A percentile compares a stretch with the other conserved stretches of the same genome.
phyloP scores from a whole-genome alignment of 345 rosid species.

The Clausena lansium region DNA sequence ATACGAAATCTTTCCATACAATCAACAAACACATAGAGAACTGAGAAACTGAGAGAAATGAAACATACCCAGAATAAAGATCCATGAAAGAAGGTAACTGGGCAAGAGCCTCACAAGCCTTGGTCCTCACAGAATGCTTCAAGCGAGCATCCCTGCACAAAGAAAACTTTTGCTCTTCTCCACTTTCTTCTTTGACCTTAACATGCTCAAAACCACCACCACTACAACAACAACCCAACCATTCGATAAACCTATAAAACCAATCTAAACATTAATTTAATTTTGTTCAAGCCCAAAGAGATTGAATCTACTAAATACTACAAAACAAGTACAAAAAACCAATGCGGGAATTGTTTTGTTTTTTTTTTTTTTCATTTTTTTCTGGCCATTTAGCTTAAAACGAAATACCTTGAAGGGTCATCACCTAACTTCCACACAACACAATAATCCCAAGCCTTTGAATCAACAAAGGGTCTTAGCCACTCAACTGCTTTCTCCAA shows the following conservation, averaged over 20 bases:
- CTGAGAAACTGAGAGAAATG: neutral
- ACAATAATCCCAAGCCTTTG: slow-evolving; percentile 71
- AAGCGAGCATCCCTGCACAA: slow-evolving; percentile 58
- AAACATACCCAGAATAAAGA: slow-evolving; percentile 71
- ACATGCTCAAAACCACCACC: slow-evolving; percentile 21
- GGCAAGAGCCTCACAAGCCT: slow-evolving; percentile 75
- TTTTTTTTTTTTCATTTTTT: too few relatives aligned
- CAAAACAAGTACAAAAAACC: neutral
- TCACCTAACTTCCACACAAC: slow-evolving; percentile 83
- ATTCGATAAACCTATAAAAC: slow-evolving; percentile 60
- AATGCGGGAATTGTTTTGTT: too few relatives aligned
- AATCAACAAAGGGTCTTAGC: slow-evolving; percentile 74
- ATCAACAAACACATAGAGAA: neutral
- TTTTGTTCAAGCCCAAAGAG: neutral
- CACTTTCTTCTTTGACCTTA: slow-evolving; percentile 36
- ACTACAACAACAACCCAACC: slow-evolving; percentile 84
- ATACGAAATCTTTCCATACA: neutral
- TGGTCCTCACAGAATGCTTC: slow-evolving; percentile 42
- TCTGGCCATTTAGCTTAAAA: neutral
- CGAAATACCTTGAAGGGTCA: slow-evolving; percentile 66
- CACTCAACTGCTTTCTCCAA: slow-evolving; percentile 49
- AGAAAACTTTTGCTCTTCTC: slow-evolving; percentile 22
- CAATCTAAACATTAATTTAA: neutral
- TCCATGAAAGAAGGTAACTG: slow-evolving; percentile 52
- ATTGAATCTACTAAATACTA: neutral